phyloP scores from a whole-genome alignment of 2,329 filamentous ascomycete species.

The Aspergillus texensis region DNA sequence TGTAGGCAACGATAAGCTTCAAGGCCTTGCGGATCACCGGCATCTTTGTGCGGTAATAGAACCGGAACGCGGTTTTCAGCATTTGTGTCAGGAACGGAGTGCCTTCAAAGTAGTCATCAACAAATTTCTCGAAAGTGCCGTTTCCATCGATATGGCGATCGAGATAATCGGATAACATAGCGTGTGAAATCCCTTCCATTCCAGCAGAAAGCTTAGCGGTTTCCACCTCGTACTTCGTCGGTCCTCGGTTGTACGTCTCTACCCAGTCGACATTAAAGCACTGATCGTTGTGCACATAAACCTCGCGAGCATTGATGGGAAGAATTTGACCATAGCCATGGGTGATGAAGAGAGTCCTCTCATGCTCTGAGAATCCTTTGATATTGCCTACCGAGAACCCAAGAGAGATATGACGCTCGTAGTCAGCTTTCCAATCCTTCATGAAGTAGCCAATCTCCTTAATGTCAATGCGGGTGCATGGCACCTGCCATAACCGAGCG shows the following conservation, averaged over 20 bases:
- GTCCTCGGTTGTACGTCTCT: conserved; percentile 75
- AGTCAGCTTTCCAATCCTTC: conserved; percentile 99
- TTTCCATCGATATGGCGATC: conserved; percentile 93
- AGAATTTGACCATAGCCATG: conserved; percentile 94
- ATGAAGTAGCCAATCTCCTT: conserved; percentile 98
- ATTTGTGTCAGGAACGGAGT: conserved; percentile 95
- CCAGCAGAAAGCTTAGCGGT: conserved; percentile 89
- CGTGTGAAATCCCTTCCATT: conserved; percentile 79
- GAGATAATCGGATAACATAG: conserved; percentile 85
- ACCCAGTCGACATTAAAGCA: conserved; percentile 95
- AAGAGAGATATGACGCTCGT: conserved; percentile 83
- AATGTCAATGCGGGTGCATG: conserved; percentile 96
- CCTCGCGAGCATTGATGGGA: conserved; percentile 89
- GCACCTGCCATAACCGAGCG: conserved; percentile 93
- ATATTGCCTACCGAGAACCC: conserved; percentile 93
- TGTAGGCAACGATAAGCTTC: conserved; percentile 94
- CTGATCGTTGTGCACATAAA: conserved; percentile 87
- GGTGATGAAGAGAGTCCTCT: conserved; percentile 82
- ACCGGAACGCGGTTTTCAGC: conserved; percentile 92
- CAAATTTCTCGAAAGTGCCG: conserved; percentile 86
- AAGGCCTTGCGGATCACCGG: conserved; percentile 92
- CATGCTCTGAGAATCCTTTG: conserved; percentile 72
- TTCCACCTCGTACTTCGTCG: conserved; percentile 79
- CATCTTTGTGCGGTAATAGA: conserved; percentile 84
- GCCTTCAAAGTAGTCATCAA: conserved; percentile 94